Base-by-base conservation (phyloP, 2,329 filamentous ascomycete species). In the Colletotrichum paranaense region DNA sequence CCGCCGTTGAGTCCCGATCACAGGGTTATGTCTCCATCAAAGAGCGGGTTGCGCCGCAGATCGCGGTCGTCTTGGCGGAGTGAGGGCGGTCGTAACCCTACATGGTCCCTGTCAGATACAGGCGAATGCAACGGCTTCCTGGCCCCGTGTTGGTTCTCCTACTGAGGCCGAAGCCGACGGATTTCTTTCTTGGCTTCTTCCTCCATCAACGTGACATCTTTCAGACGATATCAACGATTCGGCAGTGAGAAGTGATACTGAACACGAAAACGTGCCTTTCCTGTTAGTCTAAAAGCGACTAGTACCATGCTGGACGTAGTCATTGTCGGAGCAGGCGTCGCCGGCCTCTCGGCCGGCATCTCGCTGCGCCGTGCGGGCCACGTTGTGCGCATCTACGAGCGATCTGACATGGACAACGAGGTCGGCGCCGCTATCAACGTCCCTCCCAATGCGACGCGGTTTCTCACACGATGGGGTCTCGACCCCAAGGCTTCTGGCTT, bases 301-400 rank as follows among this genome's bases (percentile, higher is more conserved):
- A 63, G 46, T 19, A 42, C 46, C 49, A 85, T 76, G 58, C 74
- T 84, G 7, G 76, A 86, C 57, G 75, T 86, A 1, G 79, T 84
- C n/a, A 75, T 86, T 12, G 78, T 86, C 32, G 85, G 85, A 1
- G 84, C 84, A 14, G 85, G 85, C 14, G 77, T 86, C 12, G 83
- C 82, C 24, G 85, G 84, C 24, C 77, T 86, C 1, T 80, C 83
- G 7, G 79, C 83, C 0, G 81, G 81, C 2, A 79, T 86, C 32
- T 82, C 83, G 2, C 81, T 81, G 11, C 77, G 78, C 49, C 76
- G 82, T 1, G 80, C 83, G 35, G 80, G 81, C 6, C 84, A 86
- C 62, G 71, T 78, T 42, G 84, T 86, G 11, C 82, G 80, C 3
- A 79, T 87, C 35, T 80, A 84, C 4, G 85, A 87, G 69, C 77